Evolutionary conservation across 306 rosid species (phyloP), one percentile per base, ranked within the genome.

Genomic region (Glycine latifolia): DNA sequence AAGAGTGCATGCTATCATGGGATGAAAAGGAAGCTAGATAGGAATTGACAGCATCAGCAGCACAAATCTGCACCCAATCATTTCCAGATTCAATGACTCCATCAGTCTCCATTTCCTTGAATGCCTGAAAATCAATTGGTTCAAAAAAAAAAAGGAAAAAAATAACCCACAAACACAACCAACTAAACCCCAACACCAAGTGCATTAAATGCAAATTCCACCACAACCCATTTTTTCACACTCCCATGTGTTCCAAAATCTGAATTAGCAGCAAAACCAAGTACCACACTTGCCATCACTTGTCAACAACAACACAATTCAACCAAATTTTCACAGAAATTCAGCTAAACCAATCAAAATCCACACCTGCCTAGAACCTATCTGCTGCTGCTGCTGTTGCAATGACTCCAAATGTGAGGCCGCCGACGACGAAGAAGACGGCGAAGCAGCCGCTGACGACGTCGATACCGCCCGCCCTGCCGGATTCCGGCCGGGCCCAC

Each of bases 361-460:
- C 41, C 88, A 78, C 80, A 95, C 99, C 99, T 95, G 99, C 83
- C 99, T 89, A 84, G 97, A 87, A 83, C 91, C 94, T 20, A 84
- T 77, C 72, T 86, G 41, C 41, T 37, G 41, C 11, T 89, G 97
- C 3, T 92, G 99, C 86, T 90, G 97, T 79, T 91, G 75, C 62
- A 92, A 77, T 20, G 47, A 37, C 20, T 94, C 97, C 88, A 91
- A 83, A 67, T 91, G 97, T 4, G 98, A 90, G 41, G 95, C 97
- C 9, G 94, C 97, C n/a, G 97, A 95, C 1, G 97, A 91, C 2
- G 97, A 90, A 4, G 99, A 91, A 8, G 99, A 82, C 58, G 97
- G 97, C 26, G 99, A 92, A 0, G 94, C 95, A 41, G 93, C 93
- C 16, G 97, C 97, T 54, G 98, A 89, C 11, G 97, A 90, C 1